These are phyloP conservation scores for Penicillium italicum DNA, from an alignment of 2,329 filamentous ascomycete species.

Conservation along the genomic window DNA sequence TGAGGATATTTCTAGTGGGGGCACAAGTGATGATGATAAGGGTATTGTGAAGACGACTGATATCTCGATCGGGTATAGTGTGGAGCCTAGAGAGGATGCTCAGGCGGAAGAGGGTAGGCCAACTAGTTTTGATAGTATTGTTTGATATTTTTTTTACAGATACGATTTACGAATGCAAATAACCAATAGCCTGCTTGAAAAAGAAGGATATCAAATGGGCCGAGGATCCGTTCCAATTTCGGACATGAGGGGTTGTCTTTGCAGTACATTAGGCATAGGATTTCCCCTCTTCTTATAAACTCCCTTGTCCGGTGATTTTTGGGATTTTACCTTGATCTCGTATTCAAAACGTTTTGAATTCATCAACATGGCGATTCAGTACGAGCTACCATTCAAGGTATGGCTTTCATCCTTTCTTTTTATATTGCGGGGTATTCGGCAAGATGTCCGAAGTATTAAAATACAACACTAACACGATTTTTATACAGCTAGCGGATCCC, in stretches of 20 bases:
- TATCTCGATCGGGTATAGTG: slow-evolving; percentile 19
- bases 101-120: slow-evolving; percentile 11
- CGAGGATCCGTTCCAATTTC: not conserved
- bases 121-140: slow-evolving; percentile 18
- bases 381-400: slow-evolving; percentile 40
- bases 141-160: slow-evolving; percentile 1
- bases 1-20: slow-evolving; percentile 11
- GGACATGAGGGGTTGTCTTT: not conserved
- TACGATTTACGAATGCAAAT: not conserved
- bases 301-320: not conserved
- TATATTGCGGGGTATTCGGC: slow-evolving; percentile 7
- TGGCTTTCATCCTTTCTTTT: not conserved
- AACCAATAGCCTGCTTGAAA: not conserved
- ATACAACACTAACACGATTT: slow-evolving; percentile 3
- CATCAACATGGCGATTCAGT: slow-evolving; percentile 32
- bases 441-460: slow-evolving; percentile 16
- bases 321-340: not conserved
- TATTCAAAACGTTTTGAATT: not conserved
- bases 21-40: slow-evolving; percentile 12
- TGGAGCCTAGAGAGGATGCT: not conserved
- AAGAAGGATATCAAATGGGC: not conserved
- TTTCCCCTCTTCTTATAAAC: not conserved
- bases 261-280: not conserved
- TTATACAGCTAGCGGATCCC: slow-evolving; percentile 46
- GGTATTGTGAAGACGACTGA: slow-evolving; percentile 22